Percentiles rank a stretch among this genome's conserved stretches.
phyloP scores from a whole-genome alignment of 257 asterid genomes.

The Primulina huaijiensis region DNA sequence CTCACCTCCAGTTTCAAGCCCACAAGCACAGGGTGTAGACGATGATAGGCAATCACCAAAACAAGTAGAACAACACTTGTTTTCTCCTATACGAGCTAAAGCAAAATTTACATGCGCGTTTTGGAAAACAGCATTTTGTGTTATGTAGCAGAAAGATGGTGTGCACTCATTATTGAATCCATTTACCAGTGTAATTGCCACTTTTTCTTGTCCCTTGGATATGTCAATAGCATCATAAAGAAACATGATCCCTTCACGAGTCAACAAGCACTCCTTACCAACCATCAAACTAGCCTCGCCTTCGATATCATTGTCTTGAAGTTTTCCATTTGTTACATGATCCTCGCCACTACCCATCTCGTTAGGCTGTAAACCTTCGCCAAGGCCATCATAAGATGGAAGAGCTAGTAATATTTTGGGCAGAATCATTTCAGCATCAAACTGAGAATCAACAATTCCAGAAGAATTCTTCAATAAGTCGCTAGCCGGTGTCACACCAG shows the following conservation, averaged over 20 bases:
- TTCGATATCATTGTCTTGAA: conserved; percentile 32
- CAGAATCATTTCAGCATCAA: conserved; percentile 30
- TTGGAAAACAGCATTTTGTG: conserved; percentile 65
- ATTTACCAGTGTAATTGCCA: conserved; percentile 57
- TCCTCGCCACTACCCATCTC: conserved; percentile 31
- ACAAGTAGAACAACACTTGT: conserved; percentile 61
- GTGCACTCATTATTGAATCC: conserved; percentile 52
- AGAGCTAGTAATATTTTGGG: conserved; percentile 29
- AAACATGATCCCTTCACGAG: conserved; percentile 39
- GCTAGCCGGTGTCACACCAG: background rate
- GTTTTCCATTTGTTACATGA: conserved; percentile 27
- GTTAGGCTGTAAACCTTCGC: conserved; percentile 28
- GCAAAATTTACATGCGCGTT: conserved; percentile 62
- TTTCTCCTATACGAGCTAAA: conserved; percentile 71
- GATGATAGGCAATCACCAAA: conserved; percentile 67
- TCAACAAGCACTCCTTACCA: conserved; percentile 31
- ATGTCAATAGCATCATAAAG: conserved; percentile 50
- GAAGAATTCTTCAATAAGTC: conserved; percentile 17
- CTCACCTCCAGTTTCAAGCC: conserved; percentile 69
- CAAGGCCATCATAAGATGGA: conserved; percentile 35
- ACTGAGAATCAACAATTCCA: conserved; percentile 30
- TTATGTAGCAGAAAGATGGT: conserved; percentile 77
- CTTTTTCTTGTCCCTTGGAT: conserved; percentile 79
- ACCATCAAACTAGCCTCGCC: conserved; percentile 38
- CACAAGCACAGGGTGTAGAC: conserved; percentile 71